Conservation (phyloP, 2,329 filamentous ascomycete genomes). For the Stagonosporopsis cucurbitacearum region DNA sequence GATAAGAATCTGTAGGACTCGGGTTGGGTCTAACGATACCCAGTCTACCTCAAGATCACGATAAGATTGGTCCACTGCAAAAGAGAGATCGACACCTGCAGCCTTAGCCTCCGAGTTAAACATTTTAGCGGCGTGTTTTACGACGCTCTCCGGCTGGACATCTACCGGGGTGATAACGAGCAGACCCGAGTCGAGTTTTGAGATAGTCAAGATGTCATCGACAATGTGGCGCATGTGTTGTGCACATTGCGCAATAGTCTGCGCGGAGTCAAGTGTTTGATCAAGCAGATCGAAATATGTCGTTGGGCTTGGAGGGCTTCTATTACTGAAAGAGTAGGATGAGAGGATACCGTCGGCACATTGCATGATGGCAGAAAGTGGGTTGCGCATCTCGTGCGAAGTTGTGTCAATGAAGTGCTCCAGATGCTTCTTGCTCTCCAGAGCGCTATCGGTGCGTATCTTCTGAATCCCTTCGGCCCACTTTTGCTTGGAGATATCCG, state of each 20-base stretch:
- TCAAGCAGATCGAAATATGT: slow-evolving; percentile 29
- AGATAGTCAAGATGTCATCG: slow-evolving; percentile 55
- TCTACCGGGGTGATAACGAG: slow-evolving; percentile 51
- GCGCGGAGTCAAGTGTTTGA: slow-evolving; percentile 42
- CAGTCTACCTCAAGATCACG: slow-evolving; percentile 46
- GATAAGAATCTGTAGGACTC: slow-evolving; percentile 49
- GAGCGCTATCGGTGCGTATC: slow-evolving; percentile 35
- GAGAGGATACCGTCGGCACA: slow-evolving; percentile 50
- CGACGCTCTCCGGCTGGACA: slow-evolving; percentile 44
- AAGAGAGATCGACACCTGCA: slow-evolving; percentile 34
- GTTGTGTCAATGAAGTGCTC: slow-evolving; percentile 48
- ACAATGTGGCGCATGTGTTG: slow-evolving; percentile 57
- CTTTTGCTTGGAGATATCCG: slow-evolving; percentile 49
- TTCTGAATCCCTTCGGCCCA: slow-evolving; percentile 46
- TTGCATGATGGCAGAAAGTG: slow-evolving; percentile 52
- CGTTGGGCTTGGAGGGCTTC: slow-evolving; percentile 9
- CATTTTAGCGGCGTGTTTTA: slow-evolving; percentile 46
- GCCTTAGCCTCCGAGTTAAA: slow-evolving; percentile 46
- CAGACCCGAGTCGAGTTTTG: slow-evolving; percentile 54
- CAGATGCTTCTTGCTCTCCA: slow-evolving; percentile 43
- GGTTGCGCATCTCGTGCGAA: slow-evolving; percentile 54
- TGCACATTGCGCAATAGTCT: slow-evolving; percentile 54
- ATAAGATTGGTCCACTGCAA: slow-evolving; percentile 48
- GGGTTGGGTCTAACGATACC: slow-evolving; percentile 51
- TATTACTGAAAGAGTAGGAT: slow-evolving; percentile 27